Base-by-base conservation (phyloP, 2,329 filamentous ascomycete species). In the Pseudocercospora vitis region DNA sequence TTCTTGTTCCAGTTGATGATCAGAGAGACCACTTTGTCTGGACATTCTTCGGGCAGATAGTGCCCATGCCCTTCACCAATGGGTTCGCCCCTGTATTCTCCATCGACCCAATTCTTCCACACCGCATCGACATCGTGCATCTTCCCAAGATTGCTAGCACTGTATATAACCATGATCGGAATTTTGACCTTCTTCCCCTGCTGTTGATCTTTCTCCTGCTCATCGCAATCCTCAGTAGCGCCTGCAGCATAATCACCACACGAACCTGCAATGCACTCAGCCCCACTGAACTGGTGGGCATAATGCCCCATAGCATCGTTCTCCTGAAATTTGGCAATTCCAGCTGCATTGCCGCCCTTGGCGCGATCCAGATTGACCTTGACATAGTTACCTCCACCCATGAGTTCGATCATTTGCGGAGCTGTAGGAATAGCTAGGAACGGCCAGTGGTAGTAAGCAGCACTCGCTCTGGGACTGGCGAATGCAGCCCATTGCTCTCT, bases 371-470 rank as follows among this genome's bases (percentile, higher is more conserved):
- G 67, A 44, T 65, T 64, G 4, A 63, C 61, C 16, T 64, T 64
- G 16, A 65, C 66, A 65, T 71, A 80, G 6, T 67, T 63, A 7
- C 63, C 73, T 1, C 71, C 73, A 9, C 77, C 76, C 48, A 72
- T 71, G 3, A 70, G 69, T 44, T 65, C 61, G 47, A 81, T 74
- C 63, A 79, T 70, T 8, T 69, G 60, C 12, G 73, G 71, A 1
- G 77, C 76, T 0, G 74, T 51, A 4, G 74, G 69, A 28, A 76
- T 76, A 8, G 78, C 77, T 6, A 81, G 70, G 32, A 81, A 71
- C 2, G 78, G 71, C 78, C 78, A 81, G 66, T 81, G 78, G 63
- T 74, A 79, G 60, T 74, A 75, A 1, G 66, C 68, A 4, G 63
- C 62, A n/a, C 68, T 64, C 14, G 71, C 68, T 1, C 59, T 57